These are phyloP conservation scores for Colletotrichum destructivum DNA, from an alignment of 2,329 filamentous ascomycete genomes.

Conservation along the genomic window DNA sequence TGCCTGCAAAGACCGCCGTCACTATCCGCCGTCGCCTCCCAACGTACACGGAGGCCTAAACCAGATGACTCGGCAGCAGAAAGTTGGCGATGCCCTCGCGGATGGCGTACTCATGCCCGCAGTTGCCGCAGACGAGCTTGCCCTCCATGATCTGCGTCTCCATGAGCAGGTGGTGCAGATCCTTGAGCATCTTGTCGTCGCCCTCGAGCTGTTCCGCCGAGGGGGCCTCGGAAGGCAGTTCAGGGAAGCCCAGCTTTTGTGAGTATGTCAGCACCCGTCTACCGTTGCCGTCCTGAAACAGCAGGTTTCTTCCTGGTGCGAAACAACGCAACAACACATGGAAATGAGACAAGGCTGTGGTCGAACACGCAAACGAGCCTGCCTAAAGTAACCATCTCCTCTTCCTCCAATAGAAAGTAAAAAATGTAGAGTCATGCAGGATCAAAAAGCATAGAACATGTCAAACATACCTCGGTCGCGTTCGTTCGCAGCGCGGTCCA, in stretches of 20 bases:
- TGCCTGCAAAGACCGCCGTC: not conserved
- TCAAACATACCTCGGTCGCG: slow-evolving; percentile 78
- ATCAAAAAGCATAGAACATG: slow-evolving; percentile 3
- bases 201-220: slow-evolving; percentile 72
- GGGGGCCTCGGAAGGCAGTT: slow-evolving; percentile 76
- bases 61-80: slow-evolving; percentile 91
- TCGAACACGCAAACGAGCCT: not conserved
- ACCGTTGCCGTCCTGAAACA: not conserved
- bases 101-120: slow-evolving; percentile 93
- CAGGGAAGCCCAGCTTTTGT: slow-evolving; percentile 82
- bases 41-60: slow-evolving; percentile 58
- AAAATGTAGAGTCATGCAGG: too few species aligned
- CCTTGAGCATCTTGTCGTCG: slow-evolving; percentile 80
- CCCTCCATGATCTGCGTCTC: slow-evolving; percentile 93
- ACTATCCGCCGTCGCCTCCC: not conserved
- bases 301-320: not conserved
- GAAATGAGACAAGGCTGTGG: not conserved
- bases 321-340: not conserved
- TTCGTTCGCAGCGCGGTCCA: slow-evolving; percentile 86
- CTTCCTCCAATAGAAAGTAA: not conserved
- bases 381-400: too few species aligned
- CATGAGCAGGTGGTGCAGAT: slow-evolving; percentile 85
- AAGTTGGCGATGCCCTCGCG: slow-evolving; percentile 99
- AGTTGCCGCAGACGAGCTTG: slow-evolving; percentile 90
- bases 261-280: slow-evolving; percentile 21